Evolutionary conservation across 2,329 filamentous ascomycete species (phyloP).

Genomic region (Talaromyces funiculosus): DNA sequence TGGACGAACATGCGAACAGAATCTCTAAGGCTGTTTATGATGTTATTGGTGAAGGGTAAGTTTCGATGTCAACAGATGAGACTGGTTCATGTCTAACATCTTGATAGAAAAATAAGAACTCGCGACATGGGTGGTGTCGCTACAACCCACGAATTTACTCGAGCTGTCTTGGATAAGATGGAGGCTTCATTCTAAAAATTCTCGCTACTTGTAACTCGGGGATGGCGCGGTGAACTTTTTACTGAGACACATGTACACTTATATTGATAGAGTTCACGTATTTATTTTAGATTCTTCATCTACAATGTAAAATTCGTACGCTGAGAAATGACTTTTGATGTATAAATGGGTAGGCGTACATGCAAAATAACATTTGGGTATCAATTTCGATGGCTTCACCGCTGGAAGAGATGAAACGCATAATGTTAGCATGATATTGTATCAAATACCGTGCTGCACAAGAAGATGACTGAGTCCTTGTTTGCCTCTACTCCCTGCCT

Average conservation of each 20-base stretch:
- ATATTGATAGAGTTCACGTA: conserved; percentile 8
- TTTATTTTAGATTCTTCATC: not conserved
- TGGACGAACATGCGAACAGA: conserved; percentile 97
- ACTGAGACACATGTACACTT: conserved; percentile 13
- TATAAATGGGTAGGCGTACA: not conserved
- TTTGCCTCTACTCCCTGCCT: not conserved
- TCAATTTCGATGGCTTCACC: not conserved
- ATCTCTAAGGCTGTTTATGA: conserved; percentile 78
- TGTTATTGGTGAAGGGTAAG: conserved; percentile 84
- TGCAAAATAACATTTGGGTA: not conserved
- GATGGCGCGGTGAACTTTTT: conserved; percentile 4
- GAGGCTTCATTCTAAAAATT: conserved; percentile 59
- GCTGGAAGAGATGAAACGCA: not conserved
- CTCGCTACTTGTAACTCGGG: not conserved
- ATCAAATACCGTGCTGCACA: not conserved
- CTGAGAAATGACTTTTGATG: not conserved
- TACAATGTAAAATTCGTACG: not conserved
- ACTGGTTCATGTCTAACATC: conserved; percentile 39
- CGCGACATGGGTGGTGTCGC: conserved; percentile 91
- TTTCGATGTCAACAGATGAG: conserved; percentile 19
- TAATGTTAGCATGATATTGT: not conserved
- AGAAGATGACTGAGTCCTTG: not conserved
- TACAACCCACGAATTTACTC: conserved; percentile 91
- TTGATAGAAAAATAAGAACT: conserved; percentile 70
- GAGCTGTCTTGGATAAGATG: conserved; percentile 92